Evolutionary conservation across 805 yeast genomes (phyloP), one percentile per base, ranked within the genome.

Genomic region (Kodamaea jinghongensis): DNA sequence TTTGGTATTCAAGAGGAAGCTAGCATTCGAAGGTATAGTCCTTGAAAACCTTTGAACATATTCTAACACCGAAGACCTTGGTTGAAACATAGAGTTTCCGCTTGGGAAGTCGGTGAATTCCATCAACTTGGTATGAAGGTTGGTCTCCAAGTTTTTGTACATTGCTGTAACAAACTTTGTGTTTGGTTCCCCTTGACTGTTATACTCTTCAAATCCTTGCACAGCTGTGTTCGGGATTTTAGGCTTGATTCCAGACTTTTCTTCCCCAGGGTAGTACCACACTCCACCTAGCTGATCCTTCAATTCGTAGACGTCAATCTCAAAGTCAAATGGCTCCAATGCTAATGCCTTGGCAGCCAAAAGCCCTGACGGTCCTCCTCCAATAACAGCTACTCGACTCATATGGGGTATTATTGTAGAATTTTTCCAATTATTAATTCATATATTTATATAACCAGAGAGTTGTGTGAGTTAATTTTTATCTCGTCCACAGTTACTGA

Each of bases 51-150:
- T 32, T 30, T 44, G 39, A 33, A 56, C 32, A 40, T 56, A 56
- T 30, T 30, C 30, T 28, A 44, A 42, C 11, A 56, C 56, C 17
- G 49, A 49, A 4, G 34, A 30, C 6, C 59, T 46, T 10, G 45
- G 34, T 9, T 50, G 47, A 25, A 54, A 56, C 15, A 44, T 43
- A 9, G 44, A 38, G 3, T 46, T 46, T 25, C 47, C 43, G 25
- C 48, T 52, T 8, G 56, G 60, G 6, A 47, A 48, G 43, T 70
- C 76, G 32, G 69, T 58, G 31, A 51, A 73, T 2, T 76, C 67
- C 78, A 73, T 73, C 42, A 71, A 43, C n/a, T 54, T 58, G 38
- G 69, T 73, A 7, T 69, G 63, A 25, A 72, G 56, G 39, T 73
- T 73, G 11, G 78, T 70, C 45, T 56, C 61, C 42, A 56, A 45